Evolutionary conservation across 371 early-diverging fungal genomes (phyloP), one percentile per base, ranked within the genome.

Genomic region (Apophysomyces trapeziformis): DNA sequence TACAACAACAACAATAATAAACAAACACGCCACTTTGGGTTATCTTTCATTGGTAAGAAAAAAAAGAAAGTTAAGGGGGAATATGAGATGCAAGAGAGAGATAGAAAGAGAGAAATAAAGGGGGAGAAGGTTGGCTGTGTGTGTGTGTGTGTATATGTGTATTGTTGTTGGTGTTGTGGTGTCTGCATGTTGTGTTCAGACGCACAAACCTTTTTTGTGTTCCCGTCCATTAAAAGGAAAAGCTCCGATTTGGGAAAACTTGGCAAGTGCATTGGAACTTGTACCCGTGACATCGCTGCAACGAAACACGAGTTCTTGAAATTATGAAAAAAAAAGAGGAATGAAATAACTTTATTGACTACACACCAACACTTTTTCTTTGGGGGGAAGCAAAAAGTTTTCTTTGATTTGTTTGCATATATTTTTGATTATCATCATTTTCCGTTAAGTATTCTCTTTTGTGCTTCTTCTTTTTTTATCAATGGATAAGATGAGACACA

Each of bases 251-350:
- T 50, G 11, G 21, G 54, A 50, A 50, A 41, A 21, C 21, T 26
- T 26, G 32, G 32, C 32, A 26, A 47, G 21, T 21, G 16, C 54
- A 50, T 50, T 50, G 54, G 21, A 11, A 50, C 21, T 21, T 50
- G 54, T 50, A 50, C 54, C 54, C 54, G 54, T 50, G 54, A 50
- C 54, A 50, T 41, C 21, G 16, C 54, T 21, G 54, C 54, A 50
- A 50, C 21, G 54, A 21, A 50, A 21, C 54, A 50, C 54, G 54
- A 50, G 54, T 41, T 41, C 5, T 41, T 8, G 13, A 41, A 13
- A 41, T 41, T 8, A 41, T 8, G 13, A 41, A 41, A 41, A 11
- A 41, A 41, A 41, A 41, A 41, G 8, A 41, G 32, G 32, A 26
- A 26, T 26, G 32, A 26, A 26, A 26, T 26, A 26, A 26, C 32